Percentiles rank a stretch among this genome's conserved stretches.
These are phyloP conservation scores for Albifimbria verrucaria DNA, from an alignment of 2,329 filamentous ascomycete genomes.

Conservation along the genomic window DNA sequence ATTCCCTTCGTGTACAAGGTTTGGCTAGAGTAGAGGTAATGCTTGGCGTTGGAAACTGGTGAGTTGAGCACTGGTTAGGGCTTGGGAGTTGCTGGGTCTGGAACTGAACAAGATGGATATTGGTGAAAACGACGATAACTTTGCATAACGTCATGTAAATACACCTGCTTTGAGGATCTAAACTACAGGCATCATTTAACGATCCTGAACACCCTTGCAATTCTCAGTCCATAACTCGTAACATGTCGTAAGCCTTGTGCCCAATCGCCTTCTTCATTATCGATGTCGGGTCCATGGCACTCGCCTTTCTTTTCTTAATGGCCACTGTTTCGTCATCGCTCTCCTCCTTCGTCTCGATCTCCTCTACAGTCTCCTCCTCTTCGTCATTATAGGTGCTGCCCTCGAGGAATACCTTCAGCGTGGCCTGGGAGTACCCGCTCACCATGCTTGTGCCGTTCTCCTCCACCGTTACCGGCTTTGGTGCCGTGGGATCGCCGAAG, in stretches of 20 bases:
- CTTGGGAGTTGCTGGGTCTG: too few relatives aligned
- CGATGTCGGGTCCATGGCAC: constrained; percentile 39
- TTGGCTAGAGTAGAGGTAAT: too few relatives aligned
- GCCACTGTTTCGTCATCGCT: constrained; percentile 18
- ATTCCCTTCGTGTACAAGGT: too few relatives aligned
- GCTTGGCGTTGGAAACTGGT: too few relatives aligned
- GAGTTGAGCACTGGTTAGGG: too few relatives aligned
- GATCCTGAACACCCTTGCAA: constrained; percentile 5
- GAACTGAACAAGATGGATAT: too few relatives aligned
- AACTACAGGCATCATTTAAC: too few relatives aligned
- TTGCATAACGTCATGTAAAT: too few relatives aligned
- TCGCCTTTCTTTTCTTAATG: constrained; percentile 30
- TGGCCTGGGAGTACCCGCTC: constrained; percentile 54
- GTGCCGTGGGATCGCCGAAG: constrained; percentile 27
- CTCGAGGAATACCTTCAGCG: constrained; percentile 56
- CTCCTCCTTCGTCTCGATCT: constrained; percentile 28
- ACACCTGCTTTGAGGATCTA: too few relatives aligned
- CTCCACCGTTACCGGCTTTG: constrained; percentile 46
- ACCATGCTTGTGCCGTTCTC: constrained; percentile 46
- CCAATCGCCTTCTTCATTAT: constrained; percentile 48
- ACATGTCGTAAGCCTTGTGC: constrained; percentile 53
- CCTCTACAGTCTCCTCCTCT: constrained; percentile 32
- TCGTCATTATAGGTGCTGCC: constrained; percentile 41
- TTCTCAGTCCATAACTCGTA: constrained; percentile 49
- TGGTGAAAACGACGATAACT: too few relatives aligned